Conservation (phyloP, 495 filamentous ascomycete genomes). For the Aspergillus biplanus region DNA sequence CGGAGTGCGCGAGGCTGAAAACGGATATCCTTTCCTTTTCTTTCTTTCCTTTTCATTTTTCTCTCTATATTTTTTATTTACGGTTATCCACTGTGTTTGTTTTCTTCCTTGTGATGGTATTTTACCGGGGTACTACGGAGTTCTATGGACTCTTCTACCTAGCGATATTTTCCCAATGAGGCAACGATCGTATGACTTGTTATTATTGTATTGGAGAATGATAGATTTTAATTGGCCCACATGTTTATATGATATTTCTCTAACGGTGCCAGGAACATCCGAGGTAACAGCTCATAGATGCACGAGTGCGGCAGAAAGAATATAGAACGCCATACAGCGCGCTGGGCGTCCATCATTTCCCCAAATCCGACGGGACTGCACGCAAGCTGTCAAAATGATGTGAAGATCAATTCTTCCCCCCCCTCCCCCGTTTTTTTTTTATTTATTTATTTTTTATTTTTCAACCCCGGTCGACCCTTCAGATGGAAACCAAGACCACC, state of each 20-base stretch:
- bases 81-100: constrained; percentile 4
- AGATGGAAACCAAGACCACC: background rate
- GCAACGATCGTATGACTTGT: constrained; percentile 23
- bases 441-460: background rate
- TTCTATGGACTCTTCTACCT: constrained; percentile 20
- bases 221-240: constrained; percentile 17
- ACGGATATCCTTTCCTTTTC: constrained; percentile 6
- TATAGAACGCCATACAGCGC: background rate
- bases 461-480: background rate
- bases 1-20: constrained; percentile 38
- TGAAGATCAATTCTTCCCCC: background rate
- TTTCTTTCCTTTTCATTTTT: constrained; percentile 13
- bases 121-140: constrained; percentile 19
- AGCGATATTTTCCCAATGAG: constrained; percentile 21
- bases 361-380: too few species aligned
- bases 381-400: too few species aligned
- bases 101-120: constrained; percentile 2
- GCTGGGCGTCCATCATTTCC: too few species aligned
- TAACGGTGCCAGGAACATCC: background rate
- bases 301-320: background rate
- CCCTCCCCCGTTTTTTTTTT: background rate
- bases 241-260: constrained; percentile 5
- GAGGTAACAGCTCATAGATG: background rate
- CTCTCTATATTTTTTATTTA: constrained; percentile 5
- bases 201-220: constrained; percentile 17